A percentile compares a stretch with the other conserved stretches of the same genome.
These are phyloP conservation scores for Nitzschia palea DNA, from an alignment of 108 stramenopile genomes.

Conservation along the genomic window DNA sequence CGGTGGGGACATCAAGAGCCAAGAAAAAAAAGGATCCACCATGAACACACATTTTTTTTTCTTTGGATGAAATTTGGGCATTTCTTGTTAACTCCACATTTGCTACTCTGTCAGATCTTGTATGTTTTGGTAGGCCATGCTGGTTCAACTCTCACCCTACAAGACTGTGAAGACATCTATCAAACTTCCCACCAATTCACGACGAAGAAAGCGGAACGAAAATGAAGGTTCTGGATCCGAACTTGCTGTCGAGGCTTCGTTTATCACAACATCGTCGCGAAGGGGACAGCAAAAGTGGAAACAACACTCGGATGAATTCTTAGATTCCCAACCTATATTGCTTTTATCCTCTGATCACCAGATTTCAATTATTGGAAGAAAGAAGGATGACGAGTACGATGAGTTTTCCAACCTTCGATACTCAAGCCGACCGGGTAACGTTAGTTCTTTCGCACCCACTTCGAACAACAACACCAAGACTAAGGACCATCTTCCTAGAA, in stretches of 20 bases:
- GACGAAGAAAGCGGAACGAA: conserved; percentile 30
- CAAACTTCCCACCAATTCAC: not conserved
- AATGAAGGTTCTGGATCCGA: not conserved
- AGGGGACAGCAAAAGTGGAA: conserved; percentile 29
- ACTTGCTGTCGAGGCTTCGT: conserved; percentile 16
- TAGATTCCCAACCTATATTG: conserved; percentile 19
- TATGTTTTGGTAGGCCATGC: no score
- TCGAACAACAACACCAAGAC: not conserved
- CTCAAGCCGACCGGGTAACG: conserved; percentile 33
- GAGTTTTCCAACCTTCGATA: conserved; percentile 31
- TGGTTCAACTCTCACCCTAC: conserved; percentile 37
- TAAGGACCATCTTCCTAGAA: conserved; percentile 4
- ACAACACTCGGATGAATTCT: conserved; percentile 16
- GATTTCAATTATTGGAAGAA: conserved; percentile 29
- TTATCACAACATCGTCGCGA: conserved; percentile 18
- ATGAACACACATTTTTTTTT: not conserved
- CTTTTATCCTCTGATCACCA: conserved; percentile 35
- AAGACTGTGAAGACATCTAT: conserved; percentile 32
- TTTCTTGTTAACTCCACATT: no score
- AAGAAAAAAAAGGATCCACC: not conserved
- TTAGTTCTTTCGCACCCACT: conserved; percentile 19
- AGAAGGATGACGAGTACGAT: conserved; percentile 13
- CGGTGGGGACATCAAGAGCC: not conserved
- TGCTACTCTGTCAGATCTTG: no score
- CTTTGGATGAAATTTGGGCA: no score